A percentile compares a stretch with the other conserved stretches of the same genome.
Evolutionary conservation across 495 filamentous ascomycete genomes (phyloP).

Genomic region (Aspergillus baeticus): DNA sequence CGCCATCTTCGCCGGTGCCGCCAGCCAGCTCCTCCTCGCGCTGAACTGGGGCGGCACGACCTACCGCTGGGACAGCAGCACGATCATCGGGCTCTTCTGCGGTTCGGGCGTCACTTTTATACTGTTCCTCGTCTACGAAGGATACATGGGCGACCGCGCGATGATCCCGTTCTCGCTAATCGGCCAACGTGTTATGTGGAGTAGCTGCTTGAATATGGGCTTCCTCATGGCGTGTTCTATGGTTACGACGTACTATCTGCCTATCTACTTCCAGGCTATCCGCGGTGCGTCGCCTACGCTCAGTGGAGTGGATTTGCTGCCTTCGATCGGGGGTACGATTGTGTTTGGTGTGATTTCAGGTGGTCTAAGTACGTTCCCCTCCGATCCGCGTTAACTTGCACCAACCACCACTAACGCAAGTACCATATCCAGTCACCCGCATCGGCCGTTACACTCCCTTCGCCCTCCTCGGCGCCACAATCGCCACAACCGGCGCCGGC

Average conservation of each 20-base stretch:
- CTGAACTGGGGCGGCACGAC: too few relatives aligned
- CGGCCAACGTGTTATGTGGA: neutral
- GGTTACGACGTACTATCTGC: slow-evolving; percentile 35
- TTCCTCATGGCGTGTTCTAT: too few relatives aligned
- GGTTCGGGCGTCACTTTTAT: neutral
- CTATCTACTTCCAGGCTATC: slow-evolving; percentile 39
- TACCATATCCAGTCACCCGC: too few relatives aligned
- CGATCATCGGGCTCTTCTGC: neutral
- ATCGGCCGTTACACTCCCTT: too few relatives aligned
- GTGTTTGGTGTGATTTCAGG: slow-evolving; percentile 40
- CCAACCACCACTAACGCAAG: too few relatives aligned
- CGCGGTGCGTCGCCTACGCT: slow-evolving; percentile 20
- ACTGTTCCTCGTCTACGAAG: neutral
- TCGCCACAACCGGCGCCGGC: too few relatives aligned
- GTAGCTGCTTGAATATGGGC: too few relatives aligned
- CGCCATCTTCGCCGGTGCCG: too few relatives aligned
- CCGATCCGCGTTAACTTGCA: too few relatives aligned
- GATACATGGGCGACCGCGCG: neutral
- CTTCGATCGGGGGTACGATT: slow-evolving; percentile 42
- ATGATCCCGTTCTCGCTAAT: neutral
- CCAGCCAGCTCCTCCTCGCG: too few relatives aligned
- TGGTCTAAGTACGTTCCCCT: slow-evolving; percentile 19
- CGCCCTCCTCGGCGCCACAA: too few relatives aligned
- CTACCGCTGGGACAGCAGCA: neutral
- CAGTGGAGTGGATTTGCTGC: slow-evolving; percentile 31